Evolutionary conservation across 495 filamentous ascomycete genomes (phyloP).

Genomic region (Aspergillus homomorphus): DNA sequence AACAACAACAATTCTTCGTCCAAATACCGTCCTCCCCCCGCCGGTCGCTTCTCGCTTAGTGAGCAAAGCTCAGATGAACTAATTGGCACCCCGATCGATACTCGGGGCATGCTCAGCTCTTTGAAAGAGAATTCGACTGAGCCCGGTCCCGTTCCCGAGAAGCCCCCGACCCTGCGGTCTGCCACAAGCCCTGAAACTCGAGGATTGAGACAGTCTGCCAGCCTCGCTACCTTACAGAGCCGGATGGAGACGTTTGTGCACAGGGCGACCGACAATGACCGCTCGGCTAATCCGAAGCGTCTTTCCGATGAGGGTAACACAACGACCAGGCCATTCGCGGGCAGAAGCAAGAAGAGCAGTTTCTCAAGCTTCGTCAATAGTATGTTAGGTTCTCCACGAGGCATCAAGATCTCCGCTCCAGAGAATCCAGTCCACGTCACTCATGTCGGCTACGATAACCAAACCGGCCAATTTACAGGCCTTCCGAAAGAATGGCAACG

Average conservation of each 20-base stretch:
- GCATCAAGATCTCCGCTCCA: slow-evolving; percentile 88
- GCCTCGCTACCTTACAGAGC: slow-evolving; percentile 65
- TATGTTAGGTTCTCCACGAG: slow-evolving; percentile 84
- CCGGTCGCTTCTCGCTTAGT: slow-evolving; percentile 52
- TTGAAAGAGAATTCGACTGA: slow-evolving; percentile 58
- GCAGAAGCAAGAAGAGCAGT: slow-evolving; percentile 81
- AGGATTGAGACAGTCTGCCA: slow-evolving; percentile 73
- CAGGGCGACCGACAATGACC: slow-evolving; percentile 33
- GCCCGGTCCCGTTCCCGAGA: slow-evolving; percentile 37
- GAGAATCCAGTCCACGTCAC: slow-evolving; percentile 98
- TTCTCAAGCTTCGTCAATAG: slow-evolving; percentile 95
- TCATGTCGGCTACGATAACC: slow-evolving; percentile 95
- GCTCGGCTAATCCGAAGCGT: slow-evolving; percentile 62
- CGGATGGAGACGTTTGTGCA: slow-evolving; percentile 53
- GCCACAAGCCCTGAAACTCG: slow-evolving; percentile 58
- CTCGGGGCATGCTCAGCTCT: slow-evolving; percentile 63
- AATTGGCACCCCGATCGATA: slow-evolving; percentile 66
- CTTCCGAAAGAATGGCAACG: slow-evolving; percentile 98
- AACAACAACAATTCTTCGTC: slow-evolving; percentile 10
- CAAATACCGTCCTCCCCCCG: slow-evolving; percentile 35
- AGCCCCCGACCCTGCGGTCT: slow-evolving; percentile 51
- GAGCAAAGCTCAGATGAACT: slow-evolving; percentile 68
- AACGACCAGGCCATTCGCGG: slow-evolving; percentile 49
- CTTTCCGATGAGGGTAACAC: slow-evolving; percentile 78
- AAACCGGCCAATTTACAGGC: slow-evolving; percentile 95